Conservation (phyloP, 768 basidiomycete genomes). For the Hericium rajendrae region DNA sequence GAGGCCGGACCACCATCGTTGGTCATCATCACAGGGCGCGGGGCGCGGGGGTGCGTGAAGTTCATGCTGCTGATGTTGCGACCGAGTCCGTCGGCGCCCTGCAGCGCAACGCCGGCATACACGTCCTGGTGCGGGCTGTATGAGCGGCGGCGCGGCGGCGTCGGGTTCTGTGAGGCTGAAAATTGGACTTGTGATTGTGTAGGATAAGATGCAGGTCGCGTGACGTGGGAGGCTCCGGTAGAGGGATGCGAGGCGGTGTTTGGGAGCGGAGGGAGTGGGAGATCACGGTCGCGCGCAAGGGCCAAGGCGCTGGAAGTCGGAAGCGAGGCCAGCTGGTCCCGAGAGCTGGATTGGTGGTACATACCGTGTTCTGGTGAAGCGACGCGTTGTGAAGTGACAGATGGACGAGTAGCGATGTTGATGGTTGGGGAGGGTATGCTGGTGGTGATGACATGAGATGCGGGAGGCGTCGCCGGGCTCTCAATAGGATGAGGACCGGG, state of each 20-base stretch:
- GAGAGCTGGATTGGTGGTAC: neutral
- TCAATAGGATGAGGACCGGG: too few species aligned
- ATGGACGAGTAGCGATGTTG: too few species aligned
- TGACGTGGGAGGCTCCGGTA: neutral
- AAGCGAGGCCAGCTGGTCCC: neutral
- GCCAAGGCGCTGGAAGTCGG: neutral
- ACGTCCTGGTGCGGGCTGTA: too few species aligned
- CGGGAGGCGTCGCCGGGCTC: too few species aligned
- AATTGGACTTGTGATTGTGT: too few species aligned
- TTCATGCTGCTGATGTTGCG: neutral
- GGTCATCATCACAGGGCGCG: neutral
- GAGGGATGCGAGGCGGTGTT: neutral
- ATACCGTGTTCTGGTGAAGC: neutral
- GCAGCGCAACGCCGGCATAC: neutral
- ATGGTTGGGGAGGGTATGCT: too few species aligned
- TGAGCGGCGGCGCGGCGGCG: too few species aligned
- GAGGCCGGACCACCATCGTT: too few species aligned
- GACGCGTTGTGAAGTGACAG: too few species aligned
- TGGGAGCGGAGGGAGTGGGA: neutral
- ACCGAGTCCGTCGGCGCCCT: neutral
- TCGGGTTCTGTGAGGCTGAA: too few species aligned
- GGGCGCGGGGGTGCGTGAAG: neutral
- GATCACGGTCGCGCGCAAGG: neutral
- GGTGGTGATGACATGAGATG: too few species aligned
- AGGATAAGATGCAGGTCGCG: too few species aligned